Evolutionary conservation across 768 basidiomycete species (phyloP).

Genomic region (Russula sp.): DNA sequence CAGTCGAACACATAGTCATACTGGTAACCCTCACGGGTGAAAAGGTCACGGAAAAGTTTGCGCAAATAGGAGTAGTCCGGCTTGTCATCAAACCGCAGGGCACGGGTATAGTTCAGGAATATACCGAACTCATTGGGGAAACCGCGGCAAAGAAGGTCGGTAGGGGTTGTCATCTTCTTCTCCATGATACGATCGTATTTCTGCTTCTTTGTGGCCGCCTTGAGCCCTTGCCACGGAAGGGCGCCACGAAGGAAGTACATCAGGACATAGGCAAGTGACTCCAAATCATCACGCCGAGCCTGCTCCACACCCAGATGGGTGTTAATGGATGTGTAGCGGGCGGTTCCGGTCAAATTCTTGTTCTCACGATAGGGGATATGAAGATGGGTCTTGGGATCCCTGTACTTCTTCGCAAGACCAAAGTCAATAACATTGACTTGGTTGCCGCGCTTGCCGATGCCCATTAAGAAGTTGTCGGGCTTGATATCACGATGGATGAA

Average conservation of each 20-base stretch:
- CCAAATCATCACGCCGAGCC: slow-evolving; percentile 95
- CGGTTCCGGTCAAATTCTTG: slow-evolving; percentile 99
- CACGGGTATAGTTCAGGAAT: slow-evolving; percentile 98
- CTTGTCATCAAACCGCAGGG: slow-evolving; percentile 99
- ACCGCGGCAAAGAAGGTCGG: slow-evolving; percentile 95
- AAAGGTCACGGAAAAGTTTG: slow-evolving; percentile 98
- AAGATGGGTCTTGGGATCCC: slow-evolving; percentile 98
- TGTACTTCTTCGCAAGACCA: slow-evolving; percentile 98
- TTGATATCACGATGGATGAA: slow-evolving; percentile 98
- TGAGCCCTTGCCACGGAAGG: slow-evolving; percentile 98
- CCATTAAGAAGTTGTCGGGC: slow-evolving; percentile 99
- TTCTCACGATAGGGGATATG: slow-evolving; percentile 99
- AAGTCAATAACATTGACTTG: slow-evolving; percentile 99
- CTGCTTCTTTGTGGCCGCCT: slow-evolving; percentile 99
- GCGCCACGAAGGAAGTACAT: slow-evolving; percentile 99
- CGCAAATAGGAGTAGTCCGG: slow-evolving; percentile 99
- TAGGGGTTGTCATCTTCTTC: slow-evolving; percentile 99
- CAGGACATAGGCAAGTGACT: slow-evolving; percentile 97
- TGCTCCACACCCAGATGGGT: slow-evolving; percentile 98
- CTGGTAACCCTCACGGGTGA: slow-evolving; percentile 96
- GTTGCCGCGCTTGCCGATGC: slow-evolving; percentile 98
- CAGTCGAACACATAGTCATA: slow-evolving; percentile 99
- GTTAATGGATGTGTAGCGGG: slow-evolving; percentile 99
- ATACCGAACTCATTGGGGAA: slow-evolving; percentile 99
- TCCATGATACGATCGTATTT: slow-evolving; percentile 99